Evolutionary conservation across 2,329 filamentous ascomycete genomes (phyloP), one percentile per base, ranked within the genome.

Genomic region (Colletotrichum scovillei): DNA sequence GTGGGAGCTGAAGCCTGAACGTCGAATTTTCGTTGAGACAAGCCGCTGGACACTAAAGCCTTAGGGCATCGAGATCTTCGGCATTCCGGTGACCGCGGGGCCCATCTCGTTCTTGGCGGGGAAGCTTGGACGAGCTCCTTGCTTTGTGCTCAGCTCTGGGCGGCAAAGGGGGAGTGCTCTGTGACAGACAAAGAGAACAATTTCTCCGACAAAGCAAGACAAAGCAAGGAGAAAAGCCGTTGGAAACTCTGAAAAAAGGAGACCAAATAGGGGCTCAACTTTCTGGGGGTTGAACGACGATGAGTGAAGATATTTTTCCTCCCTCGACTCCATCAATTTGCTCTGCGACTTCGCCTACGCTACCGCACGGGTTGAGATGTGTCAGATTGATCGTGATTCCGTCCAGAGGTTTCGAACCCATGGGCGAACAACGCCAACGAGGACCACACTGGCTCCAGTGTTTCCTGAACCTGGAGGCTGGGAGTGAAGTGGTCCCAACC

Each of bases 281-380:
- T 19, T 60, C 60, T 65, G 66, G 70, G 60, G 53, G 59, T 42
- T 19, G 16, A 42, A 42, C 38, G 32, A 24, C 28, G 14, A 42
- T n/a, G 53, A n/a, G 30, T 56, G 28, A 53, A 57, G 24, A 30
- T 62, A 28, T 53, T 53, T 49, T 38, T 53, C 42, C 46, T 52
- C 59, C n/a, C 32, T 49, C 8, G 22, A 26, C 62, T 26, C 46
- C 66, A 60, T 69, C 66, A 73, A 73, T 73, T 56, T 73, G 70
- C 53, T 73, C 59, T 73, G 66, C 59, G 55, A 73, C 70, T 55
- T 73, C 59, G 70, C 70, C 58, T 69, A 56, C 42, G 60, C 70
- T 30, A 9, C 30, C 42, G 70, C 59, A 53, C 60, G 66, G 59
- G 52, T 65, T 53, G 46, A 55, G 35, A 55, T 38, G 66, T 70